Base-by-base conservation (phyloP, 441 rosid genomes). In the Theobroma grandiflorum region DNA sequence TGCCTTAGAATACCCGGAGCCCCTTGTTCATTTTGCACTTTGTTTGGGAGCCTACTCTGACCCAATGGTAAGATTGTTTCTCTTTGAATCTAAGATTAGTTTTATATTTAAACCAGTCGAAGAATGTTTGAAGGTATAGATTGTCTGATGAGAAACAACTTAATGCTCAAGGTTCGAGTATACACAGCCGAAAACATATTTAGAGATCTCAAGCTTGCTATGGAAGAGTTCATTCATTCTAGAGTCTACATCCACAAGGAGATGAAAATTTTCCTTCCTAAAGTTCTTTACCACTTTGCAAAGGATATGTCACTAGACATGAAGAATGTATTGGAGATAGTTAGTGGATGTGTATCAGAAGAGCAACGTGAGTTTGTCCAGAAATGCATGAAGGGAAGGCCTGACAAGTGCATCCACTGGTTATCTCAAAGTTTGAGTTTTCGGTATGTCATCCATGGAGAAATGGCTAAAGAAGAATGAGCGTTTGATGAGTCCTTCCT, bases 1-100 rank as follows among this genome's bases (percentile, higher is more conserved):
- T 82, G 91, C 95, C 50, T 83, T 95, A 59, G 97, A 95, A 67
- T 95, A 92, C 63, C 90, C 94, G 0, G 98, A 95, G 80, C 95
- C 95, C 0, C 91, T 92, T 75, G 95, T 92, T 80, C 98, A 93
- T 81, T 95, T 95, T 78, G 94, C 95, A 15, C 94, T 95, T 65
- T 92, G 93, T 83, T 91, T 90, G 15, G 98, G 97, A 49, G 82
- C 93, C 37, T 88, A 88, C 43, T 88, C 94, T 52, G 98, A 92
- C 80, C 98, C 98, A 14, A 86, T 78, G 88, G 98, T 93, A 88
- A 33, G 84, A 37, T 12, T 64, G 0, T 66, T 66, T 67, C 52
- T 20, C 70, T 11, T 42, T 38, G 10, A 61, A 52, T 6, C 6
- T 14, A 45, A 59, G 10, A 8, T 11, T 47, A 20, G 4, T 43